These are phyloP conservation scores for Coniella vitis DNA, from an alignment of 2,329 filamentous ascomycete genomes.

Conservation along the genomic window DNA sequence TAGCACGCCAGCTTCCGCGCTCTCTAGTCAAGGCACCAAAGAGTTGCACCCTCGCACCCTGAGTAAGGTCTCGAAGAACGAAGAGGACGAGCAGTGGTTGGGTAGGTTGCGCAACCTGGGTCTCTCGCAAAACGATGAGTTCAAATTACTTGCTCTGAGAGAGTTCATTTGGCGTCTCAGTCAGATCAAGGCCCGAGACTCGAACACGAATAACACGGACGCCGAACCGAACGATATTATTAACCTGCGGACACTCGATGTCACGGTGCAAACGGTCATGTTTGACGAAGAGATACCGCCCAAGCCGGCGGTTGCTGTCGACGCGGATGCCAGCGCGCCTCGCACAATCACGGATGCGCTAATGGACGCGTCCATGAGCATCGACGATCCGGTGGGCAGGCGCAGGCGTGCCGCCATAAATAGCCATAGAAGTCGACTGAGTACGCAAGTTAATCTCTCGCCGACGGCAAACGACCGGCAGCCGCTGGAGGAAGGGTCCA, in stretches of 20 bases:
- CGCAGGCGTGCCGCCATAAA: slow-evolving; percentile 46
- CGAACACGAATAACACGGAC: slow-evolving; percentile 28
- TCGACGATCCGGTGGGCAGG: slow-evolving; percentile 59
- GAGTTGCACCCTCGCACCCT: slow-evolving; percentile 53
- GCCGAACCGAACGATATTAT: slow-evolving; percentile 62
- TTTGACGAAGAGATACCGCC: slow-evolving; percentile 70
- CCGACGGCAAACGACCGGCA: slow-evolving; percentile 32
- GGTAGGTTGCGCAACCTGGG: slow-evolving; percentile 76
- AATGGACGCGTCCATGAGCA: slow-evolving; percentile 83
- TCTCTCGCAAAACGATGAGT: slow-evolving; percentile 74
- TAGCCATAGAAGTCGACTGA: slow-evolving; percentile 39
- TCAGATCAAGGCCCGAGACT: slow-evolving; percentile 57
- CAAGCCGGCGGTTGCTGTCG: slow-evolving; percentile 26
- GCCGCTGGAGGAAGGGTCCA: slow-evolving; percentile 22
- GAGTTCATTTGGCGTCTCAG: slow-evolving; percentile 90
- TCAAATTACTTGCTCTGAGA: slow-evolving; percentile 76
- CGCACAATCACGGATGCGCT: slow-evolving; percentile 88
- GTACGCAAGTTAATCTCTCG: slow-evolving; percentile 29
- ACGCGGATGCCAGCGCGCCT: slow-evolving; percentile 37
- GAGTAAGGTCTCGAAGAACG: slow-evolving; percentile 63
- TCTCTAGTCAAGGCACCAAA: slow-evolving; percentile 48
- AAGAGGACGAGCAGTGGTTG: slow-evolving; percentile 95
- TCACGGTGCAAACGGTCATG: slow-evolving; percentile 83
- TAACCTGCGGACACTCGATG: slow-evolving; percentile 64
- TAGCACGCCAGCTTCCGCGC: slow-evolving; percentile 52